Conservation (phyloP, 2,329 filamentous ascomycete species). For the Aspergillus melleus region DNA sequence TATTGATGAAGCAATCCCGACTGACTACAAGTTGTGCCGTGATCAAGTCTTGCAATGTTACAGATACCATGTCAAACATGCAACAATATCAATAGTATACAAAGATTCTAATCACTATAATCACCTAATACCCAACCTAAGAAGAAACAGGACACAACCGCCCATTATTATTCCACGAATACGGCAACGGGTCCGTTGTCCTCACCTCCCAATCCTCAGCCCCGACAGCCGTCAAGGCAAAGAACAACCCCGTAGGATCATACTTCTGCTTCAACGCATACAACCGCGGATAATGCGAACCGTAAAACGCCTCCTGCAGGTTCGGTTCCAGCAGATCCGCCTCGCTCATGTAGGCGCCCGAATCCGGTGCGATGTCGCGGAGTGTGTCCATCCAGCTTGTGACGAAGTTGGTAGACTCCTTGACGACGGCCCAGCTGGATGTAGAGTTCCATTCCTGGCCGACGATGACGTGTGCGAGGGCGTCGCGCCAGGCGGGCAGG, state of each 20-base stretch:
- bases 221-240: conserved; percentile 22
- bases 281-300: conserved; percentile 29
- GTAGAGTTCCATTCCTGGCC: conserved; percentile 25
- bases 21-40: no score
- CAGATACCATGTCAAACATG: no score
- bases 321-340: conserved; percentile 41
- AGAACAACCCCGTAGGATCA: conserved; percentile 34
- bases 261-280: conserved; percentile 31
- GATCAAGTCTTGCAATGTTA: no score
- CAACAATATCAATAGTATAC: no score
- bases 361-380: conserved; percentile 19
- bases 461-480: conserved; percentile 41
- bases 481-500: conserved; percentile 45
- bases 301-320: conserved; percentile 43
- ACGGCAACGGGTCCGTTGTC: conserved; percentile 15
- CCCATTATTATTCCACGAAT: conserved; percentile 19
- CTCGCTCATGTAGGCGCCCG: conserved; percentile 40
- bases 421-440: conserved; percentile 13
- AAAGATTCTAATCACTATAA: not conserved
- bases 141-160: not conserved
- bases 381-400: conserved; percentile 22
- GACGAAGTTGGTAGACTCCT: conserved; percentile 14
- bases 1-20: no score
- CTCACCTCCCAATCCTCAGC: conserved; percentile 25
- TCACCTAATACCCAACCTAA: not conserved